Evolutionary conservation across 768 basidiomycete species (phyloP), one percentile per base, ranked within the genome.

Genomic region (Agrocybe praecox): DNA sequence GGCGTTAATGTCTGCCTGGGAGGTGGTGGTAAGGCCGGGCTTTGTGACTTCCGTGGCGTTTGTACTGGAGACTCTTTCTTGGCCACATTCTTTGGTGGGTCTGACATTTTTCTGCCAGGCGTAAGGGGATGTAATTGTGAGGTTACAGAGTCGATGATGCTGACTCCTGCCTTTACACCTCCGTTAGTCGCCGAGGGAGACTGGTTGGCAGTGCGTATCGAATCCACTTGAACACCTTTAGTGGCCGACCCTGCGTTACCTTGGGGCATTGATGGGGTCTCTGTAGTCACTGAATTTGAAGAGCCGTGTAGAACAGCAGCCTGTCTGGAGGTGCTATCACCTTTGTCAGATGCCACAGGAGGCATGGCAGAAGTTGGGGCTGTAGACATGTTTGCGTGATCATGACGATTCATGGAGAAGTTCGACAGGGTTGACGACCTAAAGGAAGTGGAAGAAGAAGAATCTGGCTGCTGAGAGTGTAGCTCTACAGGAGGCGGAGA

Each of bases 361-460:
- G 58, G 48, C 11, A 51, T 34, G 15, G 58, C 58, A 4, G 62
- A 64, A 6, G 62, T 64, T 15, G 57, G 51, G 15, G 52, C 55
- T 1, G 62, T 61, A 2, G 59, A 56, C 15, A 33, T 33, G 22
- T 59, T 49, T 12, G 36, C 46, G 26, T 48, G 44, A 18, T 46
- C 40, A 21, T 48, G 55, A 19, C 50, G 24, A 6, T 47, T 21
- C 18, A 32, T 24, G 14, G 61, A 62, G n/a, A 61, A 58, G 1
- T 26, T 45, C 19, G 53, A 50, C 19, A 24, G 19, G 6, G 42
- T n/a, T 6, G 57, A 58, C 7, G 56, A 53, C 4, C 45, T 18
- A n/a, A 34, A 46, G 2, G 54, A 58, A 14, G 52, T 55, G 17
- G 59, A 52, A 15, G 53, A 55, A 10, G 34, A 15, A 46, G 21